These are phyloP conservation scores for Phytopythium cucurbitacearum DNA, from an alignment of 352 stramenopile genomes.

Conservation along the genomic window DNA sequence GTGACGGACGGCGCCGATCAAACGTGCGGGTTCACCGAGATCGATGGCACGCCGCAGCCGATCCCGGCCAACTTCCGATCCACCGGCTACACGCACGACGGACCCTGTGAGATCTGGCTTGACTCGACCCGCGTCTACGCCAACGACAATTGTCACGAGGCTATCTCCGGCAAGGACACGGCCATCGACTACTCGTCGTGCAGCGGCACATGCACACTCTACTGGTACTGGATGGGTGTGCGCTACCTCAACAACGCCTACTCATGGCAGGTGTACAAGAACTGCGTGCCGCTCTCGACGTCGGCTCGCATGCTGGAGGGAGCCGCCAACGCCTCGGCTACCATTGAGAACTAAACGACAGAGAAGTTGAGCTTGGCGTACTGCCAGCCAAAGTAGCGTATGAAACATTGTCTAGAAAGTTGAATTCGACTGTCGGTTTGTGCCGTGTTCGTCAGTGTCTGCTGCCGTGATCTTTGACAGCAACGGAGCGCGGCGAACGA, in stretches of 20 bases:
- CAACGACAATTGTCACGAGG: conserved; percentile 33
- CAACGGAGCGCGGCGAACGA: too few species aligned
- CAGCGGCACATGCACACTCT: conserved; percentile 30
- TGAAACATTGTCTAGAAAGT: too few species aligned
- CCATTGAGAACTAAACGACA: conserved; percentile 10
- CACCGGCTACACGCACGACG: conserved; percentile 45
- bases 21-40: conserved; percentile 28
- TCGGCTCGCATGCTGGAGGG: conserved; percentile 17
- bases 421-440: too few species aligned
- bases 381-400: not conserved
- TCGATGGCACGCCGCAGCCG: conserved; percentile 17
- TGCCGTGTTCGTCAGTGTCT: too few species aligned
- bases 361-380: conserved; percentile 4
- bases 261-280: conserved; percentile 54
- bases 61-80: conserved; percentile 34
- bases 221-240: conserved; percentile 39
- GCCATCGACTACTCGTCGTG: conserved; percentile 44
- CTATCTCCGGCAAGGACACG: conserved; percentile 26
- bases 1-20: conserved; percentile 24
- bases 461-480: too few species aligned
- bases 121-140: conserved; percentile 31
- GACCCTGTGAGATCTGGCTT: conserved; percentile 46
- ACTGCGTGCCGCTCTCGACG: conserved; percentile 26
- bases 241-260: conserved; percentile 46
- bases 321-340: conserved; percentile 19